Evolutionary conservation across 1,284 basidiomycete species (phyloP), one percentile per base, ranked within the genome.

Genomic region (Heterobasidion occidentale): DNA sequence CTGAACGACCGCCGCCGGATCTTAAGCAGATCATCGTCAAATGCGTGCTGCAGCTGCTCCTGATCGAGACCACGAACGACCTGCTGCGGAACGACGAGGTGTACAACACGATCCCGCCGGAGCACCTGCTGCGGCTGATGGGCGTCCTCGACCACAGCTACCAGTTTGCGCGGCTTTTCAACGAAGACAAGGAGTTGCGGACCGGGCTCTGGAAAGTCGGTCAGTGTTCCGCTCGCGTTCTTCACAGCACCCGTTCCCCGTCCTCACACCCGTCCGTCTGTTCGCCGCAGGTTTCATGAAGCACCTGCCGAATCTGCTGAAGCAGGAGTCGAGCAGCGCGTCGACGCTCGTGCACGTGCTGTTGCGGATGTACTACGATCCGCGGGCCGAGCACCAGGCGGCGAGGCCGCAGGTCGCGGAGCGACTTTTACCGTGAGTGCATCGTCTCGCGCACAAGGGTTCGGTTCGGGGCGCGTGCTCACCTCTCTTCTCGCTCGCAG

Each of bases 201-300:
- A 98, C 94, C 55, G 93, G 91, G 6, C 77, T 99, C 52, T 99
- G 97, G 97, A 98, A 97, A 93, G 97, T 99, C 63, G 95, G 94
- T 91, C 60, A 72, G 92, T 85, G 33, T 4, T 55, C 12, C 33
- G 58, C 46, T 48, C 38, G 42, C 53, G 27, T n/a, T 46, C 4
- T 36, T n/a, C n/a, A 45, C n/a, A 9, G 27, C 27, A 3, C 27
- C 27, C 27, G 27, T 27, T 27, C 27, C 27, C 3, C 27, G 5
- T 27, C 27, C 5, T 27, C 27, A 27, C 27, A 27, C 48, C 15
- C n/a, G 45, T 19, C 11, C 35, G 2, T 11, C 15, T 36, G 11
- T 34, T 7, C 36, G 33, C 7, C 11, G 19, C 49, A 95, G 94
- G 96, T 2, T 99, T 99, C 75, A 99, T 99, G 97, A 98, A 98